phyloP scores from a whole-genome alignment of 176 grass and related monocot genomes.

The Hyparrhenia diplandra region DNA sequence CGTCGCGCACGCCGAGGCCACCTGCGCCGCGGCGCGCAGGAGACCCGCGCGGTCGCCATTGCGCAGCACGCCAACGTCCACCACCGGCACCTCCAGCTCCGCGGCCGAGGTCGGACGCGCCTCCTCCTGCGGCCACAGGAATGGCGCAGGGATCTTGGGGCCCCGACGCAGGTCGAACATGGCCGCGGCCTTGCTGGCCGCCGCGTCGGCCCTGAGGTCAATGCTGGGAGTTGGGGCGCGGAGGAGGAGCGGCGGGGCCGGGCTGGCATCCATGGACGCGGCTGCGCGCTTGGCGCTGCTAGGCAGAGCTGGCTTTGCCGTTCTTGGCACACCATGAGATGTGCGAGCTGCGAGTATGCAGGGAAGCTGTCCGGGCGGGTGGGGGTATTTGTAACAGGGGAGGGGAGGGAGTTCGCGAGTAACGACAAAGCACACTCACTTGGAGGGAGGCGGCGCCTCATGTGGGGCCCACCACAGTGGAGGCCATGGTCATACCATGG shows the following conservation, averaged over 20 bases:
- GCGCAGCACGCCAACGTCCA: slow-evolving; percentile 63
- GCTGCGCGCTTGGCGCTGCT: neutral
- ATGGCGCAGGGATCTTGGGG: slow-evolving; percentile 57
- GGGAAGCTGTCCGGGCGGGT: slow-evolving; percentile 26
- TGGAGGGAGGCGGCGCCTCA: neutral
- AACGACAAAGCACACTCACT: slow-evolving; percentile 19
- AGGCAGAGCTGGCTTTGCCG: slow-evolving; percentile 21
- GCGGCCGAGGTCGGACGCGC: neutral
- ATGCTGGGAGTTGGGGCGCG: slow-evolving; percentile 3
- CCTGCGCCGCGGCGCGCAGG: slow-evolving; percentile 33
- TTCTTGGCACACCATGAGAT: slow-evolving; percentile 35
- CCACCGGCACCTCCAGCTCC: slow-evolving; percentile 50
- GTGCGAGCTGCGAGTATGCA: slow-evolving; percentile 33
- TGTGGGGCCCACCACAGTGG: neutral
- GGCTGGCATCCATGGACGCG: slow-evolving; percentile 42
- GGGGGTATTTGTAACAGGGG: slow-evolving; percentile 71
- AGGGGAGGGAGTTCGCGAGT: neutral
- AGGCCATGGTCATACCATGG: neutral
- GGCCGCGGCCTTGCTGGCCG: neutral
- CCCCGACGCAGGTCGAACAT: slow-evolving; percentile 41
- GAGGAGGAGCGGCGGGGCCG: slow-evolving; percentile 23
- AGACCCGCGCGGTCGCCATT: slow-evolving; percentile 37
- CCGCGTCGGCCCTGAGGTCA: slow-evolving; percentile 26
- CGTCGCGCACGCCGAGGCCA: slow-evolving; percentile 44
- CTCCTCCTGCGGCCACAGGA: slow-evolving; percentile 67